Evolutionary conservation across 1,284 basidiomycete species (phyloP).

Genomic region (Cutaneotrichosporon spelunceum): DNA sequence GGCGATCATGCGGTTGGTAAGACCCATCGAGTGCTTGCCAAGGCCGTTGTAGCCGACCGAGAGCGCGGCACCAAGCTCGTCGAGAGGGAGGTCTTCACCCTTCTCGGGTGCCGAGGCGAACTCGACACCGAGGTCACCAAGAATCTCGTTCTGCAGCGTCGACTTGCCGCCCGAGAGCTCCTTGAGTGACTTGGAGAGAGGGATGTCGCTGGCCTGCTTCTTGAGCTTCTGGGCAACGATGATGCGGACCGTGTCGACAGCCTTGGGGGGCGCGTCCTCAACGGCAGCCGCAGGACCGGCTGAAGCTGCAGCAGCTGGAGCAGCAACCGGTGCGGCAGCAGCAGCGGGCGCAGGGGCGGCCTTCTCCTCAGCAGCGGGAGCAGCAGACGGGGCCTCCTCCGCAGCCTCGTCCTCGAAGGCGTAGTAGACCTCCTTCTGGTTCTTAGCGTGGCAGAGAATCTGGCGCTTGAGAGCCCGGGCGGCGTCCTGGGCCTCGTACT

Average conservation of each 20-base stretch:
- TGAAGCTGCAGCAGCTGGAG: constrained; percentile 55
- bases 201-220: constrained; percentile 85
- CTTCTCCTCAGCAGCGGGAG: constrained; percentile 52
- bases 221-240: constrained; percentile 98
- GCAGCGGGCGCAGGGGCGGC: constrained; percentile 54
- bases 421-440: constrained; percentile 96
- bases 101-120: constrained; percentile 92
- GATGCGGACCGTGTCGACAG: constrained; percentile 79
- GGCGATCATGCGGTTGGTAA: constrained; percentile 87
- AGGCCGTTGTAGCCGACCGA: constrained; percentile 74
- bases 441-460: constrained; percentile 91
- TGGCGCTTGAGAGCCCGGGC: constrained; percentile 73
- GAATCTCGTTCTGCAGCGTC: constrained; percentile 93
- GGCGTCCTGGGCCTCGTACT: constrained; percentile 88
- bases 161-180: constrained; percentile 98
- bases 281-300: constrained; percentile 67
- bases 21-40: constrained; percentile 90
- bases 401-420: constrained; percentile 83
- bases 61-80: constrained; percentile 87
- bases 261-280: constrained; percentile 84
- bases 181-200: constrained; percentile 93
- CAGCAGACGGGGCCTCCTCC: constrained; percentile 41
- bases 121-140: constrained; percentile 87
- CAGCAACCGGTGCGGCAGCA: constrained; percentile 55
- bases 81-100: constrained; percentile 91